Evolutionary conservation across 352 stramenopile species (phyloP).

Genomic region (Lagenidium sp.): DNA sequence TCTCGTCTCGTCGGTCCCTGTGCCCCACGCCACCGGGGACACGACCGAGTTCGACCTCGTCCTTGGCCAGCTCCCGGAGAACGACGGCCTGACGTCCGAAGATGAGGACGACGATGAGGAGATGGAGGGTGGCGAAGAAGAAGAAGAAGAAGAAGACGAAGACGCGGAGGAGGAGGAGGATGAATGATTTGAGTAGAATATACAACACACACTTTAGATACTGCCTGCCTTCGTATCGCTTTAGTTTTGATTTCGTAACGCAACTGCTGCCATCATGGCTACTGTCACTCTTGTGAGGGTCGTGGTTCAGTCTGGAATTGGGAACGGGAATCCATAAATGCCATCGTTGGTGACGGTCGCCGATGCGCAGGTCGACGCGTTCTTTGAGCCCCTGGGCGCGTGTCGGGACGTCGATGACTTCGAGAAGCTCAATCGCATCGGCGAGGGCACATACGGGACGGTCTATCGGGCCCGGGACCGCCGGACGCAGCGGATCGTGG

Average conservation of each 20-base stretch:
- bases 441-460: slow-evolving; percentile 80
- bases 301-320: too few species aligned
- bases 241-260: too few species aligned
- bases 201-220: too few species aligned
- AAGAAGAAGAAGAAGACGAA: slow-evolving; percentile 28
- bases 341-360: slow-evolving; percentile 1
- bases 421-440: slow-evolving; percentile 76
- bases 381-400: slow-evolving; percentile 34
- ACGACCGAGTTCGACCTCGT: slow-evolving; percentile 79
- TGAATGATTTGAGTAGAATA: slow-evolving; percentile 22
- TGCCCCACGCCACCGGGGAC: slow-evolving; percentile 51
- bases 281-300: too few species aligned
- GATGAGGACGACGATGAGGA: slow-evolving; percentile 46
- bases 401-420: slow-evolving; percentile 56
- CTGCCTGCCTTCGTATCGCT: too few species aligned
- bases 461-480: slow-evolving; percentile 85
- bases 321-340: too few species aligned
- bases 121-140: slow-evolving; percentile 18
- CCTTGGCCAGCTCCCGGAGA: slow-evolving; percentile 67
- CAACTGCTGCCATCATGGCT: too few species aligned
- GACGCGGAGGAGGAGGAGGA: slow-evolving; percentile 12
- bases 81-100: slow-evolving; percentile 67
- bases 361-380: slow-evolving; percentile 11
- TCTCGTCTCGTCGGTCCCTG: slow-evolving; percentile 32
- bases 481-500: slow-evolving; percentile 55